Evolutionary conservation across 2,329 filamentous ascomycete genomes (phyloP).

Genomic region (Helicocarpus griseus): DNA sequence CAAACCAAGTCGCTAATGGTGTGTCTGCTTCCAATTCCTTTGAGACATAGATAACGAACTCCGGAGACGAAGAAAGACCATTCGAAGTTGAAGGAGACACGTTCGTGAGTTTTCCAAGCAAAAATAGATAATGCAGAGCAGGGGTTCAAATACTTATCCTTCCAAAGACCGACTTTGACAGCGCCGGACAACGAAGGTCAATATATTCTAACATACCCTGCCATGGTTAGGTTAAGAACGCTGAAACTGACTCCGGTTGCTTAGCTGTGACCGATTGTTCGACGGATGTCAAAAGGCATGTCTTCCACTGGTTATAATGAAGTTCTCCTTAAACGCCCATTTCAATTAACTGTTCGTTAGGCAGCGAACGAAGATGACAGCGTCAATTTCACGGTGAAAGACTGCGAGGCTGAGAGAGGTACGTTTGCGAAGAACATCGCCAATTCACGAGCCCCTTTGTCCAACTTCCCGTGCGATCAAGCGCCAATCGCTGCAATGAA

Average conservation of each 20-base stretch:
- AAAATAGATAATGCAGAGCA: background rate
- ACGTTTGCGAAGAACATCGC: background rate
- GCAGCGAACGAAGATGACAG: constrained; percentile 10
- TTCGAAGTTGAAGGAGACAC: constrained; percentile 17
- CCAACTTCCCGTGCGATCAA: background rate
- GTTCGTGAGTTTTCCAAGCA: constrained; percentile 13
- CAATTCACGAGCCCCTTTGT: background rate
- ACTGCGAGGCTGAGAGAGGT: constrained; percentile 14
- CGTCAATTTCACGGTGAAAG: constrained; percentile 10
- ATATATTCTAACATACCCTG: background rate
- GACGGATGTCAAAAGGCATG: constrained; percentile 14
- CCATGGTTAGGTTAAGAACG: background rate
- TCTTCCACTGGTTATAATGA: background rate
- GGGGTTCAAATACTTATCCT: background rate
- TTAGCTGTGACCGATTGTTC: constrained; percentile 17
- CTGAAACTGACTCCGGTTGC: background rate
- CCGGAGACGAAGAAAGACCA: constrained; percentile 14
- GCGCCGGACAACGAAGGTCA: constrained; percentile 16
- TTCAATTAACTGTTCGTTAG: constrained; percentile 4
- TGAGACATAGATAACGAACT: constrained; percentile 12
- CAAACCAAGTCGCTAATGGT: background rate
- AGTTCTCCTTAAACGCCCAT: background rate
- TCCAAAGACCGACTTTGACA: constrained; percentile 12
- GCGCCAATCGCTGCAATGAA: no score
- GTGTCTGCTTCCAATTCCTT: background rate